phyloP scores from a whole-genome alignment of 805 yeast species.

The Candida maris region DNA sequence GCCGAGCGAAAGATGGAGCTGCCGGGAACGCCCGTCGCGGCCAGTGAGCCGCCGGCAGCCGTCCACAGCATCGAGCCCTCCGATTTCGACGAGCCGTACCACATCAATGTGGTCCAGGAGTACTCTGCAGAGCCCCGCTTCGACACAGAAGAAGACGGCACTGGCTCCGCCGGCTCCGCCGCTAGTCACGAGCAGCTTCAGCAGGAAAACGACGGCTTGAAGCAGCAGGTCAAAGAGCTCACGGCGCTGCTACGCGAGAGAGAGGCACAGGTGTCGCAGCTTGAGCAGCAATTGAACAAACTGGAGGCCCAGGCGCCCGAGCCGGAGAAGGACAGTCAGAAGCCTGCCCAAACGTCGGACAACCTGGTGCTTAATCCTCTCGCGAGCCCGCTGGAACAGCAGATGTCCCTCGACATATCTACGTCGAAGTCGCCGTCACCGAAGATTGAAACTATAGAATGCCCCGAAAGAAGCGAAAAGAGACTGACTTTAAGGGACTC shows the following conservation, averaged over 20 bases:
- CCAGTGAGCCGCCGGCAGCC: no score
- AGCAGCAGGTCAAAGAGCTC: conserved; percentile 1
- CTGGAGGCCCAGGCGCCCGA: not conserved
- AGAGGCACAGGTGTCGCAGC: not conserved
- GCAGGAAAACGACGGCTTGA: conserved; percentile 7
- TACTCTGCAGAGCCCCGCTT: not conserved
- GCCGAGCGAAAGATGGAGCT: no score
- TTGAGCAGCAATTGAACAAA: not conserved
- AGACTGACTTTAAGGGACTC: conserved; percentile 16
- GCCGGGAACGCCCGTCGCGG: no score
- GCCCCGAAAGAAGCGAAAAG: conserved; percentile 28
- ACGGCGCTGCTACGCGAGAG: not conserved
- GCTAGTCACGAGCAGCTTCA: conserved; percentile 1
- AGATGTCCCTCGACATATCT: conserved; percentile 13
- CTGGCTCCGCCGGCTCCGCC: not conserved
- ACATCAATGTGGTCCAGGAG: not conserved
- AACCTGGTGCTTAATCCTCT: conserved; percentile 19
- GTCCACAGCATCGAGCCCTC: no score
- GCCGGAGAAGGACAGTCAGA: not conserved
- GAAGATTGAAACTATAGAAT: conserved; percentile 12
- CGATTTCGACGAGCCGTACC: not conserved
- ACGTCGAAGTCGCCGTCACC: conserved; percentile 12
- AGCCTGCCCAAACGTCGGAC: not conserved
- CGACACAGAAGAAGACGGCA: not conserved
- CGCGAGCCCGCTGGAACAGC: conserved; percentile 23